A percentile compares a stretch with the other conserved stretches of the same genome.
These are phyloP conservation scores for Centaurea solstitialis DNA, from an alignment of 129 eudicot species.

Conservation along the genomic window DNA sequence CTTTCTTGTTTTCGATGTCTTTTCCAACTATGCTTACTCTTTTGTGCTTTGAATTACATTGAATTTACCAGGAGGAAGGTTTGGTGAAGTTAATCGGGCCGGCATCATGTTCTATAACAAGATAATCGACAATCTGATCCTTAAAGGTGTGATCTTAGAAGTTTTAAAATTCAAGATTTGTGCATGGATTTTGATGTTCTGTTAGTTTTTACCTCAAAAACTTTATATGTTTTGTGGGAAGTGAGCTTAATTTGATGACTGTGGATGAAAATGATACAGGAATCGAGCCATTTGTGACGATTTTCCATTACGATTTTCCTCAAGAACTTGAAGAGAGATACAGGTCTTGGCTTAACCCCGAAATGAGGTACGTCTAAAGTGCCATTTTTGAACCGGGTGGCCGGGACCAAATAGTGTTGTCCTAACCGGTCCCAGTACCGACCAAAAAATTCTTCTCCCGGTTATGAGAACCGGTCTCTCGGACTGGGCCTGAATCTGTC, in stretches of 20 bases:
- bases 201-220: neutral
- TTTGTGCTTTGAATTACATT: neutral
- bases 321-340: slow-evolving; percentile 73
- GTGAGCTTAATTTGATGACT: neutral
- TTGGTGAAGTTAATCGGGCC: slow-evolving; percentile 47
- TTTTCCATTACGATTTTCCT: slow-evolving; percentile 63
- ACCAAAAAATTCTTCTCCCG: too few relatives aligned
- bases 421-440: too few relatives aligned
- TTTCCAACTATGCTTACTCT: neutral
- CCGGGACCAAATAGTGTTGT: too few relatives aligned
- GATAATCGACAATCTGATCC: slow-evolving; percentile 46
- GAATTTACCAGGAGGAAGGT: slow-evolving; percentile 72
- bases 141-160: slow-evolving; percentile 32
- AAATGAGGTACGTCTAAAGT: slow-evolving; percentile 51
- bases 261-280: slow-evolving; percentile 32
- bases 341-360: slow-evolving; percentile 57
- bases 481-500: too few relatives aligned
- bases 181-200: neutral
- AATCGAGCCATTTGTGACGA: slow-evolving; percentile 61
- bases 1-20: neutral
- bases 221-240: neutral
- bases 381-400: too few relatives aligned
- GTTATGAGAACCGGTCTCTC: too few relatives aligned
- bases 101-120: slow-evolving; percentile 52
- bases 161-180: neutral